These are phyloP conservation scores for Neobulgaria alba DNA, from an alignment of 2,329 filamentous ascomycete species.

Conservation along the genomic window DNA sequence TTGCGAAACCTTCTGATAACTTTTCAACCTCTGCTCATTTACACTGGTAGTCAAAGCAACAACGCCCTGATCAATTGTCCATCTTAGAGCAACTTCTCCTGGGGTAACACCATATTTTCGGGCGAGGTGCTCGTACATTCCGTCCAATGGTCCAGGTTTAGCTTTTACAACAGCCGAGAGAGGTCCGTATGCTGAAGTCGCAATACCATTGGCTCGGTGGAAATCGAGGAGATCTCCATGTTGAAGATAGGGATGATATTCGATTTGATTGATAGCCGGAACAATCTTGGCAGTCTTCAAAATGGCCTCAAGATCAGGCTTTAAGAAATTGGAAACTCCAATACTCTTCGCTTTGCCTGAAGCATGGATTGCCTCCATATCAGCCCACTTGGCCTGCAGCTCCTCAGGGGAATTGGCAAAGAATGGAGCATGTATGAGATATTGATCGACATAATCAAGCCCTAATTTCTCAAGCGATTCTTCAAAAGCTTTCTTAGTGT, in stretches of 20 bases:
- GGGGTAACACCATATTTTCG: constrained; percentile 49
- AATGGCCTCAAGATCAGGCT: constrained; percentile 45
- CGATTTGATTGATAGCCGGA: constrained; percentile 73
- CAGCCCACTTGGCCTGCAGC: constrained; percentile 51
- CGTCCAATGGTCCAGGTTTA: constrained; percentile 44
- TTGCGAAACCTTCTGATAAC: constrained; percentile 41
- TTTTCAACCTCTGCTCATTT: constrained; percentile 47
- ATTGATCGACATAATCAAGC: constrained; percentile 64
- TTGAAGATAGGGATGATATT: constrained; percentile 69
- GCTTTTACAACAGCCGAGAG: constrained; percentile 43
- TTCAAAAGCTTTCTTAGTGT: constrained; percentile 41
- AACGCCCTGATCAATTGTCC: constrained; percentile 50
- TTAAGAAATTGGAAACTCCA: constrained; percentile 68
- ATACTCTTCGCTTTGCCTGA: constrained; percentile 60
- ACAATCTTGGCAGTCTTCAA: constrained; percentile 49
- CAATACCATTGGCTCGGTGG: constrained; percentile 48
- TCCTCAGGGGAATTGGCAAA: constrained; percentile 39
- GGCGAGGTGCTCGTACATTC: constrained; percentile 41
- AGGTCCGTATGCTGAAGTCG: constrained; percentile 46
- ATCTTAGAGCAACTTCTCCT: constrained; percentile 49
- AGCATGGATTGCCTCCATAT: constrained; percentile 56
- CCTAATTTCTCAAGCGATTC: constrained; percentile 52
- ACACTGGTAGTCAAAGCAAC: constrained; percentile 51
- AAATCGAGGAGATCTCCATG: constrained; percentile 51
- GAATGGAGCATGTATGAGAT: constrained; percentile 53